Percentiles rank a stretch among this genome's conserved stretches.
phyloP scores from a whole-genome alignment of 2,329 filamentous ascomycete species.

The Aspergillus felis region DNA sequence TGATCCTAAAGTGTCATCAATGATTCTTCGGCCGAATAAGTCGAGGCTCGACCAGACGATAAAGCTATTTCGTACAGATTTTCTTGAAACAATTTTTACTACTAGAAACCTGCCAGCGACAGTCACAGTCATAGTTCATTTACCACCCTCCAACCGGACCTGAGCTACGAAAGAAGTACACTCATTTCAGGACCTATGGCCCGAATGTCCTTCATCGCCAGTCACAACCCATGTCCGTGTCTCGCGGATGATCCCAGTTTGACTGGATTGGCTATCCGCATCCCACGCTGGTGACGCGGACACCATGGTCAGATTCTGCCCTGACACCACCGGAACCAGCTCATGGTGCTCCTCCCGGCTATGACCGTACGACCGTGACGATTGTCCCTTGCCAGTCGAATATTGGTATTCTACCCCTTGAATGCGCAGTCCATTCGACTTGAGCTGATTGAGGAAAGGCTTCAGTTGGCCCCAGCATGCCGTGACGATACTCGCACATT shows the following conservation, averaged over 20 bases:
- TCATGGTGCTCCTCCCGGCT: slow-evolving; percentile 2
- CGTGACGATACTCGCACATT: slow-evolving; percentile 23
- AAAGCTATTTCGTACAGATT: no score
- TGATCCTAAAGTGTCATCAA: not conserved
- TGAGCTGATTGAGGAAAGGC: slow-evolving; percentile 19
- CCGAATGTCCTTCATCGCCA: not conserved
- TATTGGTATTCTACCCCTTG: slow-evolving; percentile 9
- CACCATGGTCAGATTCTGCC: slow-evolving; percentile 8
- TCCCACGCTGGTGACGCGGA: slow-evolving; percentile 11
- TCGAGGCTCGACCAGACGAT: no score
- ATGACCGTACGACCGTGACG: not conserved
- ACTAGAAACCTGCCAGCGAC: no score
- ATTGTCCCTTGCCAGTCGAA: slow-evolving; percentile 1
- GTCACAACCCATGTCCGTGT: slow-evolving; percentile 12
- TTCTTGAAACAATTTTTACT: no score
- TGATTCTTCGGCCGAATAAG: no score
- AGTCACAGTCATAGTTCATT: no score
- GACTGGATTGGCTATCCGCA: slow-evolving; percentile 16
- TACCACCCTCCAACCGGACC: no score
- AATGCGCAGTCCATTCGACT: slow-evolving; percentile 17
- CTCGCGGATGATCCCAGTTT: slow-evolving; percentile 15
- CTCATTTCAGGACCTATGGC: not conserved
- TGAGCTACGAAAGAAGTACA: no score
- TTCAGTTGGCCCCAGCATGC: slow-evolving; percentile 20
- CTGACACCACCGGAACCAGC: slow-evolving; percentile 1